Percentiles rank a stretch among this genome's conserved stretches.
Conservation (phyloP, 495 filamentous ascomycete genomes). For the Talaromyces nanjingensis region DNA sequence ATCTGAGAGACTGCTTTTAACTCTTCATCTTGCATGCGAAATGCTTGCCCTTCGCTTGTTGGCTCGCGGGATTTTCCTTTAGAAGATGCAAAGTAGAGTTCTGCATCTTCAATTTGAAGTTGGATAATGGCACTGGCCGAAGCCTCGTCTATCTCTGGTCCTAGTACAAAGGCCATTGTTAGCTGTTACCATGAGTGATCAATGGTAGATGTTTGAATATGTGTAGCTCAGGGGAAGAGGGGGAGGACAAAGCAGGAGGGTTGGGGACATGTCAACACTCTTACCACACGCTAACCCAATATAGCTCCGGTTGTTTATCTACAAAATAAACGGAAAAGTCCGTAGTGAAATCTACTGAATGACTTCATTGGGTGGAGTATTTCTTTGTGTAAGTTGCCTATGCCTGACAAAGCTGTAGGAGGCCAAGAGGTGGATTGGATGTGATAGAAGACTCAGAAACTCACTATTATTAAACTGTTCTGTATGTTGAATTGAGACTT, state of each 20-base stretch:
- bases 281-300: background rate
- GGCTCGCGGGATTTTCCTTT: conserved; percentile 2
- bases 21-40: conserved; percentile 12
- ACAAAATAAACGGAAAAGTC: background rate
- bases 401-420: background rate
- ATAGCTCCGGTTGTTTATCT: background rate
- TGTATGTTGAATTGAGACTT: too few species aligned
- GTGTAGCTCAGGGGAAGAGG: background rate
- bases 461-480: too few species aligned
- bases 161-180: background rate
- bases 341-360: background rate
- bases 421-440: too few species aligned
- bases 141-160: background rate
- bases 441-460: too few species aligned
- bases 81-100: background rate
- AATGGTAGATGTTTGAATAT: background rate
- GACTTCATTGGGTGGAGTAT: background rate
- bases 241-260: background rate
- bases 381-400: background rate
- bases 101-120: background rate
- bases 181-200: too few species aligned
- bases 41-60: conserved; percentile 13
- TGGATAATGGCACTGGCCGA: background rate
- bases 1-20: conserved; percentile 2
- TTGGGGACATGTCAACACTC: background rate